Conservation (phyloP, 306 rosid species). For the Casuarina equisetifolia region DNA sequence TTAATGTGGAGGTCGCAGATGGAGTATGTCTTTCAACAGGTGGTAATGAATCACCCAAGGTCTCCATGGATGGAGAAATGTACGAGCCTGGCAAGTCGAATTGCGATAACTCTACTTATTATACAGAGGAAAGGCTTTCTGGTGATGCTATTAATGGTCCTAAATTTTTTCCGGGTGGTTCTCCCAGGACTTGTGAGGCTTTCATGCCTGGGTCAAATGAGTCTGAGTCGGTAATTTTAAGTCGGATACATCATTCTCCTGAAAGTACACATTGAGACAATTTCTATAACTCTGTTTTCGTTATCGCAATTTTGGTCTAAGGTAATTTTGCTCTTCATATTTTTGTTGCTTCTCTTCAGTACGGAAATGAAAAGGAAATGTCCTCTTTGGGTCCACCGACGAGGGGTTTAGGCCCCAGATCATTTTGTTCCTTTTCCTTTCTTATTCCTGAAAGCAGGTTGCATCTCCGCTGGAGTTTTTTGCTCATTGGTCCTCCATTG, state of each 20-base stretch:
- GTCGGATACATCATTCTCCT: constrained; percentile 99
- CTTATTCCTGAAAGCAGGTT: background rate
- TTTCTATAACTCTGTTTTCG: constrained; percentile 57
- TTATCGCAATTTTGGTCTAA: constrained; percentile 44
- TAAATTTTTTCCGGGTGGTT: constrained; percentile 60
- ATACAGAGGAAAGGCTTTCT: constrained; percentile 44
- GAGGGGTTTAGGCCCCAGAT: background rate
- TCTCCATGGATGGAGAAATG: constrained; percentile 28
- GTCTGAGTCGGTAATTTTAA: constrained; percentile 97
- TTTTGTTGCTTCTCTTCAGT: constrained; percentile 35
- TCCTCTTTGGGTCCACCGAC: constrained; percentile 1
- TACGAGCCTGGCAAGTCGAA: constrained; percentile 29
- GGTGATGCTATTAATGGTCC: constrained; percentile 60
- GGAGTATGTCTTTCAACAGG: constrained; percentile 29
- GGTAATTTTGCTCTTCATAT: constrained; percentile 23
- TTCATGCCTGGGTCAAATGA: constrained; percentile 87
- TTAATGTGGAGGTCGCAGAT: constrained; percentile 37
- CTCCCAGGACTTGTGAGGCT: constrained; percentile 84
- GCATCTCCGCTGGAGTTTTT: background rate
- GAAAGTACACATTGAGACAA: constrained; percentile 99
- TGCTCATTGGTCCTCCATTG: background rate
- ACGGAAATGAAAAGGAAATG: constrained; percentile 42
- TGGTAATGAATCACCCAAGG: constrained; percentile 31
- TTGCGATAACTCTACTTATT: constrained; percentile 25
- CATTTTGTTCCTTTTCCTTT: background rate